Evolutionary conservation across 192 early-diverging fungal genomes (phyloP).

Genomic region (Gaertneriomyces sp.): DNA sequence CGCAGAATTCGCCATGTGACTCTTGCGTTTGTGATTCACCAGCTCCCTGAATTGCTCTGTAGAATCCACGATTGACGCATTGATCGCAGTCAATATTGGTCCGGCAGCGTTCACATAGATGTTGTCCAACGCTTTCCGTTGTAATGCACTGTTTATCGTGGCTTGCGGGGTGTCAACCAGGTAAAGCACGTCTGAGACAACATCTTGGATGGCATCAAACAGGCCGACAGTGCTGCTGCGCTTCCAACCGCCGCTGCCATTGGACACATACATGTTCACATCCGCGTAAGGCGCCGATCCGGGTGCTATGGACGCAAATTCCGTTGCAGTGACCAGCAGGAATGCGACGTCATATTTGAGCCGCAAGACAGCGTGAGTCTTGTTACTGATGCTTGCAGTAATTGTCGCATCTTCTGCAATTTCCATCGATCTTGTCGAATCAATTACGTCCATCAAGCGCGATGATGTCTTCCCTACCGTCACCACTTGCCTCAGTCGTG

Average conservation of each 20-base stretch:
- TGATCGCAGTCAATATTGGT: slow-evolving; percentile 20
- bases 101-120: slow-evolving; percentile 24
- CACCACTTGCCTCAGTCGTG: slow-evolving; percentile 7
- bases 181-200: background rate
- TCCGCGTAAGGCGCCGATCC: slow-evolving; percentile 11
- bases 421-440: slow-evolving; percentile 26
- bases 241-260: no score
- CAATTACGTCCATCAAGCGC: slow-evolving; percentile 16
- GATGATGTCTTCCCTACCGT: background rate
- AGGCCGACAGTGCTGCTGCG: background rate
- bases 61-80: slow-evolving; percentile 22
- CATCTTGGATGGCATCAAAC: slow-evolving; percentile 1
- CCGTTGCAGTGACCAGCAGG: background rate
- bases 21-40: background rate
- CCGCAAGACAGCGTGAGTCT: background rate
- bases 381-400: background rate
- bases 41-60: background rate
- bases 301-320: slow-evolving; percentile 7
- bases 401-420: slow-evolving; percentile 1
- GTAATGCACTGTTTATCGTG: background rate
- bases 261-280: background rate
- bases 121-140: slow-evolving; percentile 6
- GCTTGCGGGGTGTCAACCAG: background rate
- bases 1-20: slow-evolving; percentile 6
- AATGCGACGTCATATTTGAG: background rate